Conservation (phyloP, 2,329 filamentous ascomycete species). For the Nigrospora sphaerica region DNA sequence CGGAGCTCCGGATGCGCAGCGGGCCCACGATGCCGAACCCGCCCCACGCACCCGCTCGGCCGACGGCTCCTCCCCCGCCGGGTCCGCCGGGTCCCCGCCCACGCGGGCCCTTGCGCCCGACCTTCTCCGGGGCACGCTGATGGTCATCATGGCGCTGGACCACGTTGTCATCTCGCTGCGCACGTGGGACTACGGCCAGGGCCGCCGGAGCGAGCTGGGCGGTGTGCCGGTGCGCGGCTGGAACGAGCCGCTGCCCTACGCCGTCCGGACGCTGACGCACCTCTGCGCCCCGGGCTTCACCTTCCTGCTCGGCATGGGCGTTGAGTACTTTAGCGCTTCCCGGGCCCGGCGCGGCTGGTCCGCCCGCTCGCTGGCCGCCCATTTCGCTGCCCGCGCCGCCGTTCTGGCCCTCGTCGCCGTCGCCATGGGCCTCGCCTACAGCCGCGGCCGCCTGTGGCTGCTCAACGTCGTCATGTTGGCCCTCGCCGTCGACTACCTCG, state of each 20-base stretch:
- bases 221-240: constrained; percentile 24
- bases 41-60: too few relatives aligned
- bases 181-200: constrained; percentile 33
- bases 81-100: background rate
- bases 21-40: too few relatives aligned
- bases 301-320: constrained; percentile 37
- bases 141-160: constrained; percentile 37
- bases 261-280: constrained; percentile 34
- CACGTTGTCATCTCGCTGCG: constrained; percentile 31
- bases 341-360: constrained; percentile 32
- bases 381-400: constrained; percentile 28
- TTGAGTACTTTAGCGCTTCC: constrained; percentile 36
- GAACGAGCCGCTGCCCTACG: constrained; percentile 29
- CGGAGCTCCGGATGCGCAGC: too few relatives aligned
- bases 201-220: constrained; percentile 27
- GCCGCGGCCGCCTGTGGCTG: constrained; percentile 30
- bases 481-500: constrained; percentile 35
- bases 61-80: background rate
- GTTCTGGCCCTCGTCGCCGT: constrained; percentile 27
- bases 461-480: constrained; percentile 36
- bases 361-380: constrained; percentile 21
- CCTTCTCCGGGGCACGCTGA: constrained; percentile 35
- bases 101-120: constrained; percentile 33
- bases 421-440: constrained; percentile 22
- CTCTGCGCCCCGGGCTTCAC: constrained; percentile 38